Conservation (phyloP, 257 asterid genomes). For the Lantana camara region DNA sequence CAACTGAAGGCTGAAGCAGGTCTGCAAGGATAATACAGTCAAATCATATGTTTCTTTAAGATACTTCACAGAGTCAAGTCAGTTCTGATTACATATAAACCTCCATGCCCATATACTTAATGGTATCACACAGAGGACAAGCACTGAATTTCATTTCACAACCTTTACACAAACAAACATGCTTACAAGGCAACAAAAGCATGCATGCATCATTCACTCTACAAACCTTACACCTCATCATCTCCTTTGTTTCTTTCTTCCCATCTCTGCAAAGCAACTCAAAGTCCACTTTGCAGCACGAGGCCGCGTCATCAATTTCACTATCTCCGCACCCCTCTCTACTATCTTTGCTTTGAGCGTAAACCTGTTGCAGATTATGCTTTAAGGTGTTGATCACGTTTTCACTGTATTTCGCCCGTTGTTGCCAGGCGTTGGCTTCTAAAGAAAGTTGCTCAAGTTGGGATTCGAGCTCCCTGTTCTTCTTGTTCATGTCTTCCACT, state of each 20-base stretch:
- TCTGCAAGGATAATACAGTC: constrained; percentile 25
- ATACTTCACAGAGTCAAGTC: constrained; percentile 22
- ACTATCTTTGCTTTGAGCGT: constrained; percentile 77
- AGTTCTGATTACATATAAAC: constrained; percentile 60
- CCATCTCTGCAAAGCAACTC: constrained; percentile 49
- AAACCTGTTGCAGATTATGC: constrained; percentile 70
- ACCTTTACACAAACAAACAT: constrained; percentile 89
- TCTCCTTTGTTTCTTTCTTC: constrained; percentile 52
- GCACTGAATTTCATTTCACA: constrained; percentile 75
- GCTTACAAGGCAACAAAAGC: constrained; percentile 96
- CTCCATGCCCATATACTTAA: constrained; percentile 85
- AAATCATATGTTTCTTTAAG: constrained; percentile 26
- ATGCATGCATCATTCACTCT: constrained; percentile 71
- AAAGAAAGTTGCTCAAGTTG: constrained; percentile 67
- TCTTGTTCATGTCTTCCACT: constrained; percentile 73
- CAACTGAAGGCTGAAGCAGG: too few species aligned
- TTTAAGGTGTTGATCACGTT: constrained; percentile 75
- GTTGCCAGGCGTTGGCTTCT: constrained; percentile 93
- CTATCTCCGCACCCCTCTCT: constrained; percentile 99
- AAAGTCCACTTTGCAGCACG: constrained; percentile 70
- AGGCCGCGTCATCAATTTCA: constrained; percentile 87
- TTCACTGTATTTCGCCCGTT: constrained; percentile 78
- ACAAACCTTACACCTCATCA: constrained; percentile 87
- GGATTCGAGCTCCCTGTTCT: constrained; percentile 76
- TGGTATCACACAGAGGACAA: constrained; percentile 86